Base-by-base conservation (phyloP, 208 protist genomes). In the Trypanosoma lewisi region DNA sequence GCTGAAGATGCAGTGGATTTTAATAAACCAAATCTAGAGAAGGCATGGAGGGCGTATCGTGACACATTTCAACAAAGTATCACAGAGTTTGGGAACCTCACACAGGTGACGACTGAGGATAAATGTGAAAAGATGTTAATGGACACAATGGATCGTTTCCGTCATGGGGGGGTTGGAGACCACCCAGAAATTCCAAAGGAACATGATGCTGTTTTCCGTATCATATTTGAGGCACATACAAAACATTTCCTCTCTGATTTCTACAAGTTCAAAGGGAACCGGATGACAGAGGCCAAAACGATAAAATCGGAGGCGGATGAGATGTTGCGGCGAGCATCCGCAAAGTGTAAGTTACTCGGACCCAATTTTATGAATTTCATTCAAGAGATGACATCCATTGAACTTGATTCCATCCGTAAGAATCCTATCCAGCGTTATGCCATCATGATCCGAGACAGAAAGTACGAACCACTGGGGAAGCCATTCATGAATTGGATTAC, bases 361-460 rank as follows among this genome's bases (percentile, higher is more conserved):
- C 73, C 75, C 48, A 85, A 81, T 54, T 95, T 95, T 57, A 91
- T 93, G 89, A 91, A 92, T 49, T 95, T 95, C 68, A 77, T 93
- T 14, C 83, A 95, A 70, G 85, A 95, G 57, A 95, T 93, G 89
- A 95, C 83, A 16, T 84, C 85, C 6, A 67, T 89, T 27, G 89
- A 95, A 70, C 73, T 95, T 36, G 89, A 95, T 54, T 86, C 80
- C 7, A 82, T 95, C 39, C 83, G 89, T 7, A 89, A 93, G 65
- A 95, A 93, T 58, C 89, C 85, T n/a, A 74, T 89, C 16, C 89
- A 95, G 64, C 83, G 85, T 21, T 88, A 95, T 57, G 74, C 69
- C 16, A 75, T 95, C 5, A 82, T 95, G 76, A 63, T 92, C 39
- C 81, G 82, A 17, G 85, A 92, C 61, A 68, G 77, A 28, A 85